These are phyloP conservation scores for Rhodotorula mucilaginosa DNA, from an alignment of 1,284 basidiomycete genomes.

Conservation along the genomic window DNA sequence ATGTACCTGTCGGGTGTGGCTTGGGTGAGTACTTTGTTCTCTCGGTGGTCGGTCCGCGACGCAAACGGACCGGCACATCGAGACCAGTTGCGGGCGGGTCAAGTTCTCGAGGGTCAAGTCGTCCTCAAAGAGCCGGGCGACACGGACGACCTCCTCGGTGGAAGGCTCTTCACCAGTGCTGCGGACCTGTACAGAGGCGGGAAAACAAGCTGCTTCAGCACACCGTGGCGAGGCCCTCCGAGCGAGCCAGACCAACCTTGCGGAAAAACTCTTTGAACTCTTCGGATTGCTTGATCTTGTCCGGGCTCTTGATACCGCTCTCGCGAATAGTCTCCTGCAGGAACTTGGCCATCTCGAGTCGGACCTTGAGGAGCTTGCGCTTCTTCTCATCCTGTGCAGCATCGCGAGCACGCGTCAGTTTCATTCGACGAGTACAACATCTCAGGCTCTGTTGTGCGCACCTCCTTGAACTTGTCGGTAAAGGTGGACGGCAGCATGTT, in stretches of 20 bases:
- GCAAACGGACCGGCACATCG: slow-evolving; percentile 87
- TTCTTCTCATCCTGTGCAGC: slow-evolving; percentile 83
- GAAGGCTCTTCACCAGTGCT: slow-evolving; percentile 93
- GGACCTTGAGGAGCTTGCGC: slow-evolving; percentile 87
- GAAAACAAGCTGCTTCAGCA: background rate
- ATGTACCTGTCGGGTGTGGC: slow-evolving; percentile 60
- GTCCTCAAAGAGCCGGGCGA: slow-evolving; percentile 95
- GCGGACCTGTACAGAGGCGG: slow-evolving; percentile 61
- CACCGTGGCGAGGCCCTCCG: background rate
- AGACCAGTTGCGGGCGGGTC: slow-evolving; percentile 92
- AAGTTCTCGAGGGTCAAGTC: slow-evolving; percentile 98
- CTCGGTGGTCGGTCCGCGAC: slow-evolving; percentile 96
- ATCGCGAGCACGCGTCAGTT: background rate
- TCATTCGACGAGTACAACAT: background rate
- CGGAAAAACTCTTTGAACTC: slow-evolving; percentile 99
- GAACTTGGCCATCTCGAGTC: slow-evolving; percentile 99
- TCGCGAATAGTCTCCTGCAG: slow-evolving; percentile 95
- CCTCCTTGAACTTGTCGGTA: slow-evolving; percentile 83
- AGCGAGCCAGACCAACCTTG: slow-evolving; percentile 59
- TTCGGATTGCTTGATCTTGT: slow-evolving; percentile 82
- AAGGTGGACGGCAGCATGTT: slow-evolving; percentile 99
- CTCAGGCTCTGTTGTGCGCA: slow-evolving; percentile 48
- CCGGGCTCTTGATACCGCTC: slow-evolving; percentile 79
- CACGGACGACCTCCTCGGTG: slow-evolving; percentile 81
- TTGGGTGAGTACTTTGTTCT: slow-evolving; percentile 61